Percentiles rank a stretch among this genome's conserved stretches.
Conservation (phyloP, 805 yeast genomes). For the Candida methanosorbosa region DNA sequence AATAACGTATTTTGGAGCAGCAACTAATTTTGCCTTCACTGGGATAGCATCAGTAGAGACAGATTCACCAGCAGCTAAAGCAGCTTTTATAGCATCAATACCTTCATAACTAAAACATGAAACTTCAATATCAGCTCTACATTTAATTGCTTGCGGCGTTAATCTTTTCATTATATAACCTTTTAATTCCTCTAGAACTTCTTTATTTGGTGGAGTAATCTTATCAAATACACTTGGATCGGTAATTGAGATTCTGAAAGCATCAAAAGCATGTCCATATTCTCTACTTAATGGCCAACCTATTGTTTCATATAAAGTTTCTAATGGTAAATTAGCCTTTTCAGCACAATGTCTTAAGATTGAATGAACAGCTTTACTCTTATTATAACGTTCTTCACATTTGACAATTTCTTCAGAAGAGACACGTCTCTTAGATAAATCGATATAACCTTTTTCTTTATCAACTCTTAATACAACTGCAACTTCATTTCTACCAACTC, state of each 20-base stretch:
- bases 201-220: constrained; percentile 60
- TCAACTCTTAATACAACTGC: constrained; percentile 97
- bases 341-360: constrained; percentile 98
- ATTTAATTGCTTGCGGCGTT: constrained; percentile 96
- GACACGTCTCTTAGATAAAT: constrained; percentile 94
- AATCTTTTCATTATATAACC: constrained; percentile 84
- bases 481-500: constrained; percentile 98
- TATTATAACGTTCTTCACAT: constrained; percentile 96
- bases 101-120: constrained; percentile 97
- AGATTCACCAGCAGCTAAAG: constrained; percentile 80
- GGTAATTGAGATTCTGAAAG: constrained; percentile 92
- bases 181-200: constrained; percentile 75
- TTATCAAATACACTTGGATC: constrained; percentile 83
- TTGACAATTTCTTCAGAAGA: constrained; percentile 95
- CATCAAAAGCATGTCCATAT: constrained; percentile 96
- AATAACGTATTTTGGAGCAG: constrained; percentile 93
- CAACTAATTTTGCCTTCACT: constrained; percentile 89
- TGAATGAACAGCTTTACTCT: constrained; percentile 97
- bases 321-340: constrained; percentile 83
- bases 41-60: constrained; percentile 78
- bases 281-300: constrained; percentile 98
- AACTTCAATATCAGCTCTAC: constrained; percentile 97
- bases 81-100: constrained; percentile 90
- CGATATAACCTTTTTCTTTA: constrained; percentile 97
- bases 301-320: constrained; percentile 73